Evolutionary conservation across 2,329 filamentous ascomycete species (phyloP).

Genomic region (Camillea tinctor): DNA sequence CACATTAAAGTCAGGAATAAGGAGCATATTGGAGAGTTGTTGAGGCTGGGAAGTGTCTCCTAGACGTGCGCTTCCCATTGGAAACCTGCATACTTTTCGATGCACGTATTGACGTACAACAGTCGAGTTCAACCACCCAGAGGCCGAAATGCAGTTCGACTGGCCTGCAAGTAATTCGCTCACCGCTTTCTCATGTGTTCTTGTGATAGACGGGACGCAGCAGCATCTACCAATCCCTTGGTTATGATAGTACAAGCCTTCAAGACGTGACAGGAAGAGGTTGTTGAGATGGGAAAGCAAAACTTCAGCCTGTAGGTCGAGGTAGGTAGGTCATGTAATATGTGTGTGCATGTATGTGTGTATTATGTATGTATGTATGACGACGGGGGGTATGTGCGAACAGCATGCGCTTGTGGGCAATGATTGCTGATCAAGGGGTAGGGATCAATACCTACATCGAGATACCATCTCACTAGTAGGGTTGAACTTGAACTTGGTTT

Average conservation of each 20-base stretch:
- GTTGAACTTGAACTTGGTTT: not conserved
- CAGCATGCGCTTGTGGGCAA: not conserved
- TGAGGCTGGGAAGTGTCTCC: not conserved
- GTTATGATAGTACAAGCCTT: constrained; percentile 14
- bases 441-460: not conserved
- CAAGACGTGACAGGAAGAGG: constrained; percentile 25
- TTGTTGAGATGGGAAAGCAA: constrained; percentile 8
- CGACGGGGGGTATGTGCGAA: too few relatives aligned
- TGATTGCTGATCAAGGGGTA: not conserved
- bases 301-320: not conserved
- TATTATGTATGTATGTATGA: too few relatives aligned
- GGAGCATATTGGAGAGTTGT: not conserved
- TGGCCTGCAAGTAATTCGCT: constrained; percentile 23
- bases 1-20: not conserved
- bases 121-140: constrained; percentile 4
- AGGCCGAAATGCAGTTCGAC: constrained; percentile 15
- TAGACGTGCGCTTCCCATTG: not conserved
- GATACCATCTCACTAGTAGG: not conserved
- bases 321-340: too few relatives aligned
- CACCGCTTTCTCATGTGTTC: constrained; percentile 27
- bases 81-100: not conserved
- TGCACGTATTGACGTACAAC: not conserved
- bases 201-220: constrained; percentile 22
- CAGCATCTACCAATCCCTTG: constrained; percentile 25
- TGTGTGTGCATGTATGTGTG: too few relatives aligned